Percentiles rank a stretch among this genome's conserved stretches.
These are phyloP conservation scores for Closterium sp. DNA, from an alignment of 139 green algal genomes.

Conservation along the genomic window DNA sequence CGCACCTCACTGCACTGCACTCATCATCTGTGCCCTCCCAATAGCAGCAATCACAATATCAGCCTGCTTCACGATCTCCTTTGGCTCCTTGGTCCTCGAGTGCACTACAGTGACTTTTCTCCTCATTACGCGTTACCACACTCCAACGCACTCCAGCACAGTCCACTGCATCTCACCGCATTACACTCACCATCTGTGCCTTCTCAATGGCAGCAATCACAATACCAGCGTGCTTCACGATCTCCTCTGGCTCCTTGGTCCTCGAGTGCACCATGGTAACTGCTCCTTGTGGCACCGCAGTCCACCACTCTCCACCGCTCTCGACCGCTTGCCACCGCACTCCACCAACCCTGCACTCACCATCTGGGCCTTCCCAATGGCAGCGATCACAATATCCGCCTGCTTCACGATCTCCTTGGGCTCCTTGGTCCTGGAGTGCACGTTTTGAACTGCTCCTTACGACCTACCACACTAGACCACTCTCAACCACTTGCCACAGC, in stretches of 20 bases:
- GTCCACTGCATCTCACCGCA: too few relatives aligned
- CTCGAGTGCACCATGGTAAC: too few relatives aligned
- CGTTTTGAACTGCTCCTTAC: constrained; percentile 57
- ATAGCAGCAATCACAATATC: constrained; percentile 94
- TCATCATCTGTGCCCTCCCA: constrained; percentile 81
- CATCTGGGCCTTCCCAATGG: too few relatives aligned
- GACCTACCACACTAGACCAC: too few relatives aligned
- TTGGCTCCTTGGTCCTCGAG: constrained; percentile 61
- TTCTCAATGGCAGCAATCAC: constrained; percentile 84
- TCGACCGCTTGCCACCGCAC: too few relatives aligned
- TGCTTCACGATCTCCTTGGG: constrained; percentile 50
- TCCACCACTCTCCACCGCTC: too few relatives aligned
- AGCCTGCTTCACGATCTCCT: constrained; percentile 61
- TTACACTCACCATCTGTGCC: constrained; percentile 78
- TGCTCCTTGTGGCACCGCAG: too few relatives aligned
- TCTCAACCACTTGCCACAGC: too few relatives aligned
- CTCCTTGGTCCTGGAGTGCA: constrained; percentile 70
- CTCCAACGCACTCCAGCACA: too few relatives aligned
- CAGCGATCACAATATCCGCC: constrained; percentile 65
- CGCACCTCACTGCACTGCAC: constrained; percentile 12
- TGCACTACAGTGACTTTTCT: constrained; percentile 83
- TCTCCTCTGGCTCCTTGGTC: too few relatives aligned
- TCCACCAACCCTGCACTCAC: constrained; percentile 70
- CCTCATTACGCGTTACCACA: too few relatives aligned
- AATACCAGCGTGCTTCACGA: too few relatives aligned